These are phyloP conservation scores for Trypanosoma avium DNA, from an alignment of 208 protist genomes.

Conservation along the genomic window DNA sequence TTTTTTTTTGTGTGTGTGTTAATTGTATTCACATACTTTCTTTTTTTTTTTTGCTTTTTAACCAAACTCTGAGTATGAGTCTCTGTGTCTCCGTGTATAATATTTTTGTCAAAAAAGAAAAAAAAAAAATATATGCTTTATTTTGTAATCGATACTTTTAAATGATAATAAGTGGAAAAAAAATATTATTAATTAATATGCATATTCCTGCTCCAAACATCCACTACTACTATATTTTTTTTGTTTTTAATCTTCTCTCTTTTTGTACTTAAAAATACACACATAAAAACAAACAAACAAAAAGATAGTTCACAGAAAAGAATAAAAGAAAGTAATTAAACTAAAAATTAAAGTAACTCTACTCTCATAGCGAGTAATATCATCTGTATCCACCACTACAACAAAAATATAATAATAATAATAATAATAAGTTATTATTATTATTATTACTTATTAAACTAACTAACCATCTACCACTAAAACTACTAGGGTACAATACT, in stretches of 20 bases:
- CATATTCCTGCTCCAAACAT: too few relatives aligned
- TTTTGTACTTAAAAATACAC: background rate
- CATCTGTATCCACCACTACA: too few relatives aligned
- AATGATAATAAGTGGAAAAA: background rate
- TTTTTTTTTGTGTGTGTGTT: constrained; percentile 10
- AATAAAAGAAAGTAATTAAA: background rate
- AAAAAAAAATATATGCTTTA: too few relatives aligned
- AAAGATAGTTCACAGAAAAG: too few relatives aligned
- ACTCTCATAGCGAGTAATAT: too few relatives aligned
- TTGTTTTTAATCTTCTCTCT: constrained; percentile 15
- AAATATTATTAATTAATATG: background rate
- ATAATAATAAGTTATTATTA: constrained; percentile 5
- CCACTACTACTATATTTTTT: too few relatives aligned
- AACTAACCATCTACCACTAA: too few relatives aligned
- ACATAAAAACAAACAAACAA: constrained; percentile 10
- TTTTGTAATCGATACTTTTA: too few relatives aligned
- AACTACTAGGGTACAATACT: too few relatives aligned
- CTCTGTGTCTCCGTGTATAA: background rate
- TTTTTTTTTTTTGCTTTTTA: constrained; percentile 26
- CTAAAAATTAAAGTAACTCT: background rate
- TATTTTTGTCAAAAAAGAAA: too few relatives aligned
- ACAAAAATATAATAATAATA: background rate
- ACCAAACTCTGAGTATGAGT: background rate
- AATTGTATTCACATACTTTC: background rate
- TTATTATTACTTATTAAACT: too few relatives aligned